Evolutionary conservation across 169 alveolate genomes (phyloP).

Genomic region (Plasmodium inui): DNA sequence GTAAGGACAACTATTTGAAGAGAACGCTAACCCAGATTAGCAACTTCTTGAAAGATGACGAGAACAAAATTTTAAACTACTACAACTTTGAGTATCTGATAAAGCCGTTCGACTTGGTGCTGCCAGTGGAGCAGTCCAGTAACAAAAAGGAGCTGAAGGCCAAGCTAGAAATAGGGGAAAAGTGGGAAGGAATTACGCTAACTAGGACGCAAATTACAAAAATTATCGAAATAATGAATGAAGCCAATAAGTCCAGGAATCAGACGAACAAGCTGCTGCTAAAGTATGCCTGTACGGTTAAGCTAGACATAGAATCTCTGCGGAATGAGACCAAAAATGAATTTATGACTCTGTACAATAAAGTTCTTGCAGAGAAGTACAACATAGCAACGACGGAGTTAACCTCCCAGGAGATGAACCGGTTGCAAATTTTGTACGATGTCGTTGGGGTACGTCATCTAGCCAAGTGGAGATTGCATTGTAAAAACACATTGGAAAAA

Average conservation of each 20-base stretch:
- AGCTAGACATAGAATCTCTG: slow-evolving; percentile 85
- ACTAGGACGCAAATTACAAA: slow-evolving; percentile 82
- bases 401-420: slow-evolving; percentile 72
- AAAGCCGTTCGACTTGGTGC: slow-evolving; percentile 77
- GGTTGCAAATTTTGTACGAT: slow-evolving; percentile 83
- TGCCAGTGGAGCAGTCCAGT: slow-evolving; percentile 74
- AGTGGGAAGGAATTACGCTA: slow-evolving; percentile 83
- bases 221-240: slow-evolving; percentile 83
- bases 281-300: slow-evolving; percentile 83
- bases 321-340: slow-evolving; percentile 84
- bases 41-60: slow-evolving; percentile 36
- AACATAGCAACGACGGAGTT: slow-evolving; percentile 69
- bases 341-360: slow-evolving; percentile 84
- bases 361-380: slow-evolving; percentile 74
- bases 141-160: slow-evolving; percentile 81
- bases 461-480: slow-evolving; percentile 88
- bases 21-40: slow-evolving; percentile 33
- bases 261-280: slow-evolving; percentile 82
- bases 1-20: slow-evolving; percentile 41
- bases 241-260: slow-evolving; percentile 78
- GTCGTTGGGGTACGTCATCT: slow-evolving; percentile 89
- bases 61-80: slow-evolving; percentile 57
- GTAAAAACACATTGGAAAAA: slow-evolving; percentile 77
- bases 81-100: slow-evolving; percentile 75
- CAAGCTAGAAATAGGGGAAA: slow-evolving; percentile 78